Conservation (phyloP, 2,329 filamentous ascomycete species). For the Didymella lethalis region DNA sequence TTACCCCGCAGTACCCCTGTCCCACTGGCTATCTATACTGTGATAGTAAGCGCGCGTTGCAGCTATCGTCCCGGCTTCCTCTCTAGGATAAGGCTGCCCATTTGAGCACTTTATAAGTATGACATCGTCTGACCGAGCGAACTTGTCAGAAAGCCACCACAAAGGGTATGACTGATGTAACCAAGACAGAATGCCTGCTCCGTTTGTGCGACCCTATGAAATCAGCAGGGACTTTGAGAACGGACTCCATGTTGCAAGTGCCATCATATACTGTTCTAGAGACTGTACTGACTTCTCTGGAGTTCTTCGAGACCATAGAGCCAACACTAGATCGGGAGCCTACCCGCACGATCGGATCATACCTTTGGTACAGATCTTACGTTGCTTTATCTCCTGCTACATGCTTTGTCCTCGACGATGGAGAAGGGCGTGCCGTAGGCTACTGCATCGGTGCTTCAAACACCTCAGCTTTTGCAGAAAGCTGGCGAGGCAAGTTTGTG, state of each 20-base stretch:
- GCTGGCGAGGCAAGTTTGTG: conserved; percentile 41
- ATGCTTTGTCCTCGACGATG: conserved; percentile 49
- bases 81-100: too few species aligned
- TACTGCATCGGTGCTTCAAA: conserved; percentile 49
- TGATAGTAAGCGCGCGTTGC: too few species aligned
- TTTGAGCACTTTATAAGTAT: too few species aligned
- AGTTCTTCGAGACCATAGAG: conserved; percentile 41
- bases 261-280: too few species aligned
- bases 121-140: neutral
- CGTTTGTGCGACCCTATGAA: conserved; percentile 33
- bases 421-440: conserved; percentile 44
- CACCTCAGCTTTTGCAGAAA: conserved; percentile 36
- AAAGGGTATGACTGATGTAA: neutral
- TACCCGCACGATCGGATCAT: conserved; percentile 40
- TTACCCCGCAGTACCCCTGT: too few species aligned
- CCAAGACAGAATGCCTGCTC: conserved; percentile 16
- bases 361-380: conserved; percentile 48
- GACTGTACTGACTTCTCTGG: neutral
- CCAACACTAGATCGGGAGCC: conserved; percentile 35
- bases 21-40: too few species aligned
- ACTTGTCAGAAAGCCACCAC: neutral
- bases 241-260: conserved; percentile 31
- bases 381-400: conserved; percentile 38
- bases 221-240: conserved; percentile 25
- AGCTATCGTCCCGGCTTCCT: too few species aligned